A percentile compares a stretch with the other conserved stretches of the same genome.
Evolutionary conservation across 2,329 filamentous ascomycete species (phyloP).

Genomic region (Dactylella cylindrospora): DNA sequence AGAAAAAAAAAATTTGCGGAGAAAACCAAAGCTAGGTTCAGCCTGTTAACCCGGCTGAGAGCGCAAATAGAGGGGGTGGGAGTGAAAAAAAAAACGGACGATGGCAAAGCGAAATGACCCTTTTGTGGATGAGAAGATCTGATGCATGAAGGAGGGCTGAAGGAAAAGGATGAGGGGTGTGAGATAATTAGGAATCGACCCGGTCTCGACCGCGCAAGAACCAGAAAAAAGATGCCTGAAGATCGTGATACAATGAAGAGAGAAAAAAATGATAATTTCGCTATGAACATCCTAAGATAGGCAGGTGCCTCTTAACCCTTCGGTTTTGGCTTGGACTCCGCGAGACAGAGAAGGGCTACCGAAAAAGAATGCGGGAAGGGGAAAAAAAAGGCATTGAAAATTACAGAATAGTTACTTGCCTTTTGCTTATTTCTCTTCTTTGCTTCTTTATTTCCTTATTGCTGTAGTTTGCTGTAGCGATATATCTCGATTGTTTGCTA

Average conservation of each 20-base stretch:
- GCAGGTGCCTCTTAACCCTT: constrained; percentile 19
- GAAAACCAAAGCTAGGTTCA: neutral
- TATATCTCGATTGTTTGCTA: too few relatives aligned
- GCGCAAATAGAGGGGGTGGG: too few relatives aligned
- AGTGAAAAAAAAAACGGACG: too few relatives aligned
- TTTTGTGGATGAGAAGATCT: constrained; percentile 11
- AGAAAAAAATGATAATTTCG: neutral
- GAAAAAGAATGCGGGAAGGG: too few relatives aligned
- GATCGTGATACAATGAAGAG: constrained; percentile 22
- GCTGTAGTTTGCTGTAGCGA: too few relatives aligned
- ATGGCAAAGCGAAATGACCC: too few relatives aligned
- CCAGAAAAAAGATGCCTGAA: too few relatives aligned
- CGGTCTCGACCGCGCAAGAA: constrained; percentile 13
- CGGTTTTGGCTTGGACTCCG: constrained; percentile 30
- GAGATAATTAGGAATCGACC: constrained; percentile 19
- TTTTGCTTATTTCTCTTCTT: constrained; percentile 9
- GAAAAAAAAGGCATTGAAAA: constrained; percentile 1
- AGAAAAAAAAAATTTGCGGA: constrained; percentile 37
- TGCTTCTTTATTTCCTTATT: too few relatives aligned
- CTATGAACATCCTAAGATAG: constrained; percentile 27
- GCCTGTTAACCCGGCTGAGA: neutral
- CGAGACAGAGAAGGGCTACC: constrained; percentile 27
- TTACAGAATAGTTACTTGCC: constrained; percentile 5
- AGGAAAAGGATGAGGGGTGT: neutral
- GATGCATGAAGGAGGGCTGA: constrained; percentile 17